These are phyloP conservation scores for Heritiera fomes DNA, from an alignment of 345 rosid genomes.

Conservation along the genomic window DNA sequence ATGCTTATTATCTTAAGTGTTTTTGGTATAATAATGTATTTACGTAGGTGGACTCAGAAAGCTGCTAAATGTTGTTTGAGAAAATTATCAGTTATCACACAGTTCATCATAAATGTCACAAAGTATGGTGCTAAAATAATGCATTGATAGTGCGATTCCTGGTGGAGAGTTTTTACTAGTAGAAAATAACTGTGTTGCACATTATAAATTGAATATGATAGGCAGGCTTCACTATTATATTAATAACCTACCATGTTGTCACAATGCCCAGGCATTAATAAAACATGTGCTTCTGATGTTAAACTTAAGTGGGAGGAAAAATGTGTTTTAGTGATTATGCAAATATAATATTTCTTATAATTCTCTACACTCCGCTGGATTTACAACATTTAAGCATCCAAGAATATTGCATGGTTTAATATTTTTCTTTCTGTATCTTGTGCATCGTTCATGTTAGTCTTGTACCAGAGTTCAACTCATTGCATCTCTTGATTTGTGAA, in stretches of 20 bases:
- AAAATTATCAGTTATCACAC: neutral
- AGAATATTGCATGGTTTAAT: neutral
- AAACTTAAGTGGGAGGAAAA: neutral
- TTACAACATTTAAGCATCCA: neutral
- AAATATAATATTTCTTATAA: neutral
- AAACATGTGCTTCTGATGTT: neutral
- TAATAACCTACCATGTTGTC: neutral
- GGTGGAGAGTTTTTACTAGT: neutral
- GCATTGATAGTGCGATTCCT: neutral
- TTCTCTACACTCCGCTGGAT: neutral
- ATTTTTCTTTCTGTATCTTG: neutral
- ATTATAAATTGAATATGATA: neutral
- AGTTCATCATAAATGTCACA: neutral
- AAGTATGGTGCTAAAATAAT: neutral
- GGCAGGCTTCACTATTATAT: neutral
- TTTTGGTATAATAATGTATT: neutral
- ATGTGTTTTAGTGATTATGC: neutral
- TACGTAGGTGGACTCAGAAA: neutral
- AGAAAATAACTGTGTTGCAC: neutral
- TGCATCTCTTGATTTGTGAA: neutral
- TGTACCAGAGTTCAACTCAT: neutral
- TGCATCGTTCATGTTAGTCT: neutral
- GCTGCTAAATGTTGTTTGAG: neutral
- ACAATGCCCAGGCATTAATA: neutral
- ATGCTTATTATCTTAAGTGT: neutral